phyloP scores from a whole-genome alignment of 2,329 filamentous ascomycete species.

The Fonsecaea pedrosoi region DNA sequence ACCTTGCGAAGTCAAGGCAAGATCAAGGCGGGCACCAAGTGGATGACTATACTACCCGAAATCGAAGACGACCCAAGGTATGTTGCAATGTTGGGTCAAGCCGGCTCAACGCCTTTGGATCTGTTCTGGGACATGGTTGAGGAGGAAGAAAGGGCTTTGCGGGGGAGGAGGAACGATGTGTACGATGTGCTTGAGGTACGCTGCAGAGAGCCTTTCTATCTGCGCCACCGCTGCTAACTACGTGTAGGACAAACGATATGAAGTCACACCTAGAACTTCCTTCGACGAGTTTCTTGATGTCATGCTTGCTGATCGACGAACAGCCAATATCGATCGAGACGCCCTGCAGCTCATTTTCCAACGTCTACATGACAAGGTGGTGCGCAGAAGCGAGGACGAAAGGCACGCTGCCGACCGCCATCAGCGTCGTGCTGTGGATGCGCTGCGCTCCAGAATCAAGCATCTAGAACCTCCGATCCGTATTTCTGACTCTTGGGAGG shows the following conservation, averaged over 20 bases:
- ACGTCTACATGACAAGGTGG: slow-evolving; percentile 83
- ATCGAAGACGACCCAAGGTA: slow-evolving; percentile 85
- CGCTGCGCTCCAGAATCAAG: slow-evolving; percentile 84
- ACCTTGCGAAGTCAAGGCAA: slow-evolving; percentile 77
- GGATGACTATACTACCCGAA: slow-evolving; percentile 77
- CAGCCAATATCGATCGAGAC: slow-evolving; percentile 83
- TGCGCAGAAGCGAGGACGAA: slow-evolving; percentile 82
- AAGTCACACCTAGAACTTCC: slow-evolving; percentile 83
- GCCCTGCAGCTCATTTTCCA: slow-evolving; percentile 82
- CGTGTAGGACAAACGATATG: slow-evolving; percentile 82
- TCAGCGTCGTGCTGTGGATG: slow-evolving; percentile 83
- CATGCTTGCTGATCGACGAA: slow-evolving; percentile 85
- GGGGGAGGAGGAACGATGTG: slow-evolving; percentile 80
- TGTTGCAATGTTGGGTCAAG: slow-evolving; percentile 78
- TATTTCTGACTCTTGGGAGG: slow-evolving; percentile 83
- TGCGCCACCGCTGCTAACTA: slow-evolving; percentile 47
- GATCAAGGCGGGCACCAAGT: slow-evolving; percentile 89
- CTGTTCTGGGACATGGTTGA: slow-evolving; percentile 96
- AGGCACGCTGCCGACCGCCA: slow-evolving; percentile 81
- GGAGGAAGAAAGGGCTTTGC: slow-evolving; percentile 87
- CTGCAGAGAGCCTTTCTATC: slow-evolving; percentile 32
- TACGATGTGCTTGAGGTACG: slow-evolving; percentile 86
- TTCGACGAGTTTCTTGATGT: slow-evolving; percentile 85
- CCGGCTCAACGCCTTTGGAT: slow-evolving; percentile 84
- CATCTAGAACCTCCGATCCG: slow-evolving; percentile 84